Evolutionary conservation across 1,284 basidiomycete genomes (phyloP).

Genomic region (Cryptococcus hybrid): DNA sequence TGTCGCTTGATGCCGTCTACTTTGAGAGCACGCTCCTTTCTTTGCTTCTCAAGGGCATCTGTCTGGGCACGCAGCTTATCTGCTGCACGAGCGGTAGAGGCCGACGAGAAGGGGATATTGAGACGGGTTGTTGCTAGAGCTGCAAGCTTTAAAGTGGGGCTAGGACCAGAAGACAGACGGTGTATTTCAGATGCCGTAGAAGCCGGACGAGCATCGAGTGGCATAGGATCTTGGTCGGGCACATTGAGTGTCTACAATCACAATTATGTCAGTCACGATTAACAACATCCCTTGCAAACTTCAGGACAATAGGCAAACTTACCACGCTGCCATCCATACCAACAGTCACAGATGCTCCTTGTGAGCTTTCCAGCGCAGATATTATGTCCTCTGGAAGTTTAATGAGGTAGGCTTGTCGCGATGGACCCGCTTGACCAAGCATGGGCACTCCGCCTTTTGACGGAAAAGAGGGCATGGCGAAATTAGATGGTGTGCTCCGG

Average conservation of each 20-base stretch:
- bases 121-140: constrained; percentile 40
- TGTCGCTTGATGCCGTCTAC: constrained; percentile 11
- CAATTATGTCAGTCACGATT: too few relatives aligned
- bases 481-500: constrained; percentile 13
- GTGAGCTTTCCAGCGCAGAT: constrained; percentile 18
- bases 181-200: constrained; percentile 31
- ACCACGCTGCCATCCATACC: constrained; percentile 26
- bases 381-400: constrained; percentile 39
- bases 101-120: constrained; percentile 27
- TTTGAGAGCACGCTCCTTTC: constrained; percentile 25
- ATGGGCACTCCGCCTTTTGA: constrained; percentile 19
- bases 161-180: constrained; percentile 2
- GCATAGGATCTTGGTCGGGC: constrained; percentile 21
- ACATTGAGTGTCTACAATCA: constrained; percentile 26
- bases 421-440: constrained; percentile 4
- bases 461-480: constrained; percentile 2
- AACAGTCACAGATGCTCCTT: constrained; percentile 17
- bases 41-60: constrained; percentile 25
- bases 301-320: constrained; percentile 4
- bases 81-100: constrained; percentile 22
- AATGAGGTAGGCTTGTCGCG: constrained; percentile 32
- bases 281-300: too few relatives aligned
- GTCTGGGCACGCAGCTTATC: constrained; percentile 32
- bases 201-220: constrained; percentile 22
- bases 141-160: constrained; percentile 14